phyloP scores from a whole-genome alignment of 345 rosid species.

The Gossypium rotundifolium region DNA sequence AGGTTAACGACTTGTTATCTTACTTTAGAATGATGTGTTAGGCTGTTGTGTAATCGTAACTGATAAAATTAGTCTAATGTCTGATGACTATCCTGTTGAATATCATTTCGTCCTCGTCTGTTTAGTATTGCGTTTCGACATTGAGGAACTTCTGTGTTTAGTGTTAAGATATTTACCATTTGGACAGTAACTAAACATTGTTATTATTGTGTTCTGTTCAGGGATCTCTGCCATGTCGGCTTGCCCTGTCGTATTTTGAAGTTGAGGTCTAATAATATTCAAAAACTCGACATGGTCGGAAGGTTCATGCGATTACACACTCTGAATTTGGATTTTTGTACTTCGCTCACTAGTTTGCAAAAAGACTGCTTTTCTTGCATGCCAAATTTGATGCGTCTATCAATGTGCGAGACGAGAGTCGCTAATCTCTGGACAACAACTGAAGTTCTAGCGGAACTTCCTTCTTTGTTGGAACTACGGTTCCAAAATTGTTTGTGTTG shows the following conservation, averaged over 20 bases:
- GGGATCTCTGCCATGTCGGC: constrained; percentile 33
- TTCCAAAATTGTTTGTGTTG: constrained; percentile 53
- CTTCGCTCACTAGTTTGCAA: constrained; percentile 39
- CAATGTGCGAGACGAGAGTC: constrained; percentile 55
- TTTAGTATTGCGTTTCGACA: too few relatives aligned
- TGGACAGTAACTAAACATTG: background rate
- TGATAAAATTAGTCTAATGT: background rate
- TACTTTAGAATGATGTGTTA: background rate
- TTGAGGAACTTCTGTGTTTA: too few relatives aligned
- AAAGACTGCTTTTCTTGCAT: constrained; percentile 49
- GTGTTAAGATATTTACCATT: background rate
- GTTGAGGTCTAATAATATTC: constrained; percentile 26
- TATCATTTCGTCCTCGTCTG: too few relatives aligned
- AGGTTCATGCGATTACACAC: constrained; percentile 34
- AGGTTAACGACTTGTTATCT: background rate
- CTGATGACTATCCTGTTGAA: background rate
- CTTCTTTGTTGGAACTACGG: constrained; percentile 39
- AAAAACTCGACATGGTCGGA: constrained; percentile 41
- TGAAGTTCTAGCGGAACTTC: constrained; percentile 39
- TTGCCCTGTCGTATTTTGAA: constrained; percentile 33
- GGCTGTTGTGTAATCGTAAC: background rate
- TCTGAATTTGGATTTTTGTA: constrained; percentile 45
- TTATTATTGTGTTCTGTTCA: constrained; percentile 17
- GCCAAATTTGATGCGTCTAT: constrained; percentile 44
- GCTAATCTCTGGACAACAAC: constrained; percentile 47